Evolutionary conservation across 2,329 filamentous ascomycete species (phyloP), one percentile per base, ranked within the genome.

Genomic region (Calonectria pauciramosa): DNA sequence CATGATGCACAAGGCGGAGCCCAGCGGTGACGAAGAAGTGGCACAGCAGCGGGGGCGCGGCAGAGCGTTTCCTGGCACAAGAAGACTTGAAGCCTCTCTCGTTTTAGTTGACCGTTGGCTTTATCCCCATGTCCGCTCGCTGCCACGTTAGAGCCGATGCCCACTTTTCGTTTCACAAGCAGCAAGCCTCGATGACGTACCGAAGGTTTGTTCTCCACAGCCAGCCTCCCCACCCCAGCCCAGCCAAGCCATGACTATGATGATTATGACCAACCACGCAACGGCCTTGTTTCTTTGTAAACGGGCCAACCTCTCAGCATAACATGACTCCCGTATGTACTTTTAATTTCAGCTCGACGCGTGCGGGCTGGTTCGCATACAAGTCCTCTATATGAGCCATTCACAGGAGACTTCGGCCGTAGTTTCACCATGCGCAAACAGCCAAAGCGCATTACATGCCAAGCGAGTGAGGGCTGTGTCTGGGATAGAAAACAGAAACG

Each of bases 131-230:
- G 56, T 34, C 30, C 34, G 20, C 34, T 36, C 30, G 20, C 32
- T 60, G 56, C 56, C 56, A 41, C 36, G 34, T 63, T 38, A 7
- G 34, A 47, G 56, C 36, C n/a, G 34, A 28, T 41, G 56, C 36
- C 56, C 56, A 63, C 56, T 63, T 63, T 63, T 63, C 16, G 56
- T 63, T 63, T 63, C 56, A 41, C 36, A 13, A 63, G 23, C 56
- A 63, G n/a, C n/a, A n/a, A n/a, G 56, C 56, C 34, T 63, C 34
- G 34, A 63, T 63, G 56, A 63, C 56, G 56, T 63, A 63, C 56
- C 23, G 26, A 38, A 28, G 51, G 34, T 6, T 23, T 36, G 6
- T 28, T 38, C 34, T 28, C 34, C 56, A 60, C 56, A 60, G 16
- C 54, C 56, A 38, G 20, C 56, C 56, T 41, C 34, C 34, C 56